These are phyloP conservation scores for Globisporangium orthogonon DNA, from an alignment of 352 stramenopile genomes.

Conservation along the genomic window DNA sequence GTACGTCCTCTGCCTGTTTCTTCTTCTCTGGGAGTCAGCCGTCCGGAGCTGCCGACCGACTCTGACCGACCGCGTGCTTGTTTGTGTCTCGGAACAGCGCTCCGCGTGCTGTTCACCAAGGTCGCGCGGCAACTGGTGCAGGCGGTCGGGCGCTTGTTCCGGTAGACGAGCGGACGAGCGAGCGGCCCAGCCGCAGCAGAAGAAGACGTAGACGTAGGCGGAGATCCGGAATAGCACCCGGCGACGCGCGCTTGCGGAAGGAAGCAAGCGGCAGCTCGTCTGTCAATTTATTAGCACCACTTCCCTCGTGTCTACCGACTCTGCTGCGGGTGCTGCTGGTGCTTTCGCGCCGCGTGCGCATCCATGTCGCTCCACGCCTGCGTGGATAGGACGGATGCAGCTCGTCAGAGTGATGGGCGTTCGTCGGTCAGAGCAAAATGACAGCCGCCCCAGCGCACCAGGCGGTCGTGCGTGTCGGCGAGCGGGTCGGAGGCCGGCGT, in stretches of 20 bases:
- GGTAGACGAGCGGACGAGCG: conserved; percentile 18
- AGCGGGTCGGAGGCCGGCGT: conserved; percentile 33
- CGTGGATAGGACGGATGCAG: too few species aligned
- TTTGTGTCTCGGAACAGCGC: conserved; percentile 10
- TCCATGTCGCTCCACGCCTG: conserved; percentile 71
- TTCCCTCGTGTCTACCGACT: conserved; percentile 1
- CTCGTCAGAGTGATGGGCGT: background rate
- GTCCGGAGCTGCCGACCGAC: too few species aligned
- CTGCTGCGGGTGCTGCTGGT: background rate
- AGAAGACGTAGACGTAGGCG: background rate
- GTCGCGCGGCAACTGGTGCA: conserved; percentile 62
- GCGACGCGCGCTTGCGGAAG: background rate
- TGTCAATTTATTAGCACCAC: background rate
- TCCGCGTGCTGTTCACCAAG: conserved; percentile 57
- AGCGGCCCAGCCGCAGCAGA: background rate
- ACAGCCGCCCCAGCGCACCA: conserved; percentile 23
- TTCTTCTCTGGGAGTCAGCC: too few species aligned
- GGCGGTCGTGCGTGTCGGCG: conserved; percentile 25
- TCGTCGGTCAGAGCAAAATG: too few species aligned
- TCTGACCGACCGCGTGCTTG: too few species aligned
- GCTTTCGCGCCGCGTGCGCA: conserved; percentile 18
- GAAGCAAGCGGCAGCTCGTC: background rate
- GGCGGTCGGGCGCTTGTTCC: conserved; percentile 42
- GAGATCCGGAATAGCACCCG: background rate
- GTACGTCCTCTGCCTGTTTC: too few species aligned